Percentiles rank a stretch among this genome's conserved stretches.
These are phyloP conservation scores for Dentipellis sp. DNA, from an alignment of 768 basidiomycete genomes.

Conservation along the genomic window DNA sequence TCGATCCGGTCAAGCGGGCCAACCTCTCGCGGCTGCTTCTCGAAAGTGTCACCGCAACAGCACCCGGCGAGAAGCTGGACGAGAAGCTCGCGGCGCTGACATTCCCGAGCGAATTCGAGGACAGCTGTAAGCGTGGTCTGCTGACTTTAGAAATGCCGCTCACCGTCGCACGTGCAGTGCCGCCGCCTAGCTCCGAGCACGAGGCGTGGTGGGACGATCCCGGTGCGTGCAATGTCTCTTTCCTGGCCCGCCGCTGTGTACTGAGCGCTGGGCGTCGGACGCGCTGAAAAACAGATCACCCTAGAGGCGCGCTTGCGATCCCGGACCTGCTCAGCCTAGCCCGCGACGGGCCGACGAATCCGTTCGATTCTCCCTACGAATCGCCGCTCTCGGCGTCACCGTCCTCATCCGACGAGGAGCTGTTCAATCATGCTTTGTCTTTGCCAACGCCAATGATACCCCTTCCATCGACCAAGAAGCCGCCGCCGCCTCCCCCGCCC, in stretches of 20 bases:
- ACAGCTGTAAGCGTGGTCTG: constrained; percentile 28
- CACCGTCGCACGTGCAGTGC: constrained; percentile 39
- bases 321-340: constrained; percentile 24
- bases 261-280: constrained; percentile 4
- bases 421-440: constrained; percentile 63
- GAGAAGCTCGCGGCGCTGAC: constrained; percentile 58
- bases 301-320: constrained; percentile 44
- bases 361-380: constrained; percentile 62
- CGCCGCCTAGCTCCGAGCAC: constrained; percentile 77
- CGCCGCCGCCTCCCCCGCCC: constrained; percentile 40
- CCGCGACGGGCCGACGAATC: constrained; percentile 34
- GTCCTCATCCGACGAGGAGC: constrained; percentile 78
- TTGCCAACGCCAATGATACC: constrained; percentile 59
- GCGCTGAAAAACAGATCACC: constrained; percentile 33
- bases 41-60: constrained; percentile 51
- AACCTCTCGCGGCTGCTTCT: constrained; percentile 60
- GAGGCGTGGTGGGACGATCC: constrained; percentile 71
- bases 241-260: too few species aligned
- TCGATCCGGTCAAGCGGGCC: constrained; percentile 71
- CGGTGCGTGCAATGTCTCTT: constrained; percentile 29
- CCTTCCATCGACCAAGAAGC: constrained; percentile 20
- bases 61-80: constrained; percentile 58
- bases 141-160: neutral
- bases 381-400: constrained; percentile 67
- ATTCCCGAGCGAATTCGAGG: constrained; percentile 32